Conservation (phyloP, 371 early-diverging fungal genomes). For the Mucor lusitanicus region DNA sequence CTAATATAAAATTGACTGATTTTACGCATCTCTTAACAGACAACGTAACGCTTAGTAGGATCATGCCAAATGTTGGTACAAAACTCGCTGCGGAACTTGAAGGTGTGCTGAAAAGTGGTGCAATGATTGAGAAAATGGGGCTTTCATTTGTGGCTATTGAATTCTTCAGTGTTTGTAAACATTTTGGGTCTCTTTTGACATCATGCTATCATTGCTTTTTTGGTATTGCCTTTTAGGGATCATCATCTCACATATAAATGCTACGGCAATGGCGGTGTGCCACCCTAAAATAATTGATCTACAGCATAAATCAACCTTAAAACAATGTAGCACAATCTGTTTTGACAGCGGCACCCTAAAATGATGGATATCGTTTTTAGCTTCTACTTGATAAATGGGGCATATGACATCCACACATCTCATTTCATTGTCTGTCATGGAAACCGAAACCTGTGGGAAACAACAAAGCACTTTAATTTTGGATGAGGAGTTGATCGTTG, state of each 20-base stretch:
- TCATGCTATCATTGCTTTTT: neutral
- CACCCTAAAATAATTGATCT: neutral
- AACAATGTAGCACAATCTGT: neutral
- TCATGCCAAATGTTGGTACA: neutral
- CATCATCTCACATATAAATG: neutral
- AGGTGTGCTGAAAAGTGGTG: neutral
- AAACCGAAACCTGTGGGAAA: neutral
- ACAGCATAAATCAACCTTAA: neutral
- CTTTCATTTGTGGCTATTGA: neutral
- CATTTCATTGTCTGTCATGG: neutral
- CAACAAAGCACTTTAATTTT: neutral
- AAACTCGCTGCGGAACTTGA: neutral
- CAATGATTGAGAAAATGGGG: conserved; percentile 5
- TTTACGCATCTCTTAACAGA: neutral
- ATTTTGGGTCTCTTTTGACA: neutral
- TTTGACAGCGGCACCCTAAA: neutral
- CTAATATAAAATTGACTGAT: no score
- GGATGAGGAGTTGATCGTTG: no score
- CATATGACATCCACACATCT: neutral
- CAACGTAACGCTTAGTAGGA: neutral
- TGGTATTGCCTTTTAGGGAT: neutral
- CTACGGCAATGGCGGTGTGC: neutral
- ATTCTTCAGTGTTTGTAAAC: neutral
- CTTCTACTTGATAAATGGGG: neutral
- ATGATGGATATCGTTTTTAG: neutral